Evolutionary conservation across 179 eudicot species (phyloP).

Genomic region (Beta lomatogona): DNA sequence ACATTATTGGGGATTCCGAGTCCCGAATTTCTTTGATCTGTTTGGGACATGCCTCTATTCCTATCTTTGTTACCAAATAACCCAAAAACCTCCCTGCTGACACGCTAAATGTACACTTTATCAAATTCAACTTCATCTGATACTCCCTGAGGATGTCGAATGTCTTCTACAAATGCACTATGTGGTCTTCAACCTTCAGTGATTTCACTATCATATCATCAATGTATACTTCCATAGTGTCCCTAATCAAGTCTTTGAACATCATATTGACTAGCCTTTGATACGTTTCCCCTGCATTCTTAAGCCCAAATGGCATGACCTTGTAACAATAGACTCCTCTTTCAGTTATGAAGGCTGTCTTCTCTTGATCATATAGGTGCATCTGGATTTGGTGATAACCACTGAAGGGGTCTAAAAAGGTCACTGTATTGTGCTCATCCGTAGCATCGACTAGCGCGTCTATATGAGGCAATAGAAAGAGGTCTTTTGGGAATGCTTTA

Average conservation of each 20-base stretch:
- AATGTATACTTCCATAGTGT: no score
- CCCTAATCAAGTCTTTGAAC: no score
- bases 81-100: background rate
- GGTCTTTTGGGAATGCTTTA: no score
- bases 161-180: background rate
- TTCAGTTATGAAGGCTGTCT: no score
- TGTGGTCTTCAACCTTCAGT: background rate
- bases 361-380: no score
- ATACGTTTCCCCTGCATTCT: no score
- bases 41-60: background rate
- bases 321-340: no score
- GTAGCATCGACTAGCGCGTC: background rate
- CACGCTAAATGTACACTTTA: background rate
- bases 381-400: no score
- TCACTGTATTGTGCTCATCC: background rate
- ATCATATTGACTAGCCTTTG: no score
- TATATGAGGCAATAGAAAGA: no score
- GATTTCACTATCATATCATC: background rate
- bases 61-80: background rate
- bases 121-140: background rate
- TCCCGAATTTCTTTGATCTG: background rate
- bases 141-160: background rate
- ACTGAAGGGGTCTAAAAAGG: background rate
- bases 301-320: no score
- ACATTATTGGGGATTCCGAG: no score